These are phyloP conservation scores for Aspergillus oerlinghausenensis DNA, from an alignment of 2,329 filamentous ascomycete genomes.

Conservation along the genomic window DNA sequence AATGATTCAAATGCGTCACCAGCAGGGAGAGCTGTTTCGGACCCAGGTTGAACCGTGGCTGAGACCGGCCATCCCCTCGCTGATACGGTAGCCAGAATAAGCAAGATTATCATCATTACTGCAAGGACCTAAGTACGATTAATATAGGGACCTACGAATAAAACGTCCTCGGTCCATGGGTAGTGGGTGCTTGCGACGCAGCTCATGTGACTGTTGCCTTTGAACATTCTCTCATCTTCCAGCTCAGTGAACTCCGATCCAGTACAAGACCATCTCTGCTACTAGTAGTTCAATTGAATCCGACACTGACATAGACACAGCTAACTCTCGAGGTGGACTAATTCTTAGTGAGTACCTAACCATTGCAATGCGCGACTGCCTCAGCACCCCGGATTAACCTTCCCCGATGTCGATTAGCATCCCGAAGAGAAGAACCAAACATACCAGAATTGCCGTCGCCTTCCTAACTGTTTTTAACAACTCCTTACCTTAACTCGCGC, in stretches of 20 bases:
- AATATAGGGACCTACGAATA: not conserved
- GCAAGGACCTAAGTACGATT: not conserved
- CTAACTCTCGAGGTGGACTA: not conserved
- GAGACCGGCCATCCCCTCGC: not conserved
- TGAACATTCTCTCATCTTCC: not conserved
- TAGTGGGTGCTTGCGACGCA: not conserved
- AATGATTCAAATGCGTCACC: not conserved
- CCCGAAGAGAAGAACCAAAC: constrained; percentile 16
- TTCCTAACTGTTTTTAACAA: constrained; percentile 9
- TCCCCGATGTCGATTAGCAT: constrained; percentile 17
- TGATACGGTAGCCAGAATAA: not conserved
- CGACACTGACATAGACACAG: too few species aligned
- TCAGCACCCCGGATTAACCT: constrained; percentile 19
- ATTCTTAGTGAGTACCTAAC: not conserved
- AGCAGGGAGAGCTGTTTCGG: not conserved
- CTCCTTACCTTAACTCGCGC: constrained; percentile 3
- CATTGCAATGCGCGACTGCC: constrained; percentile 3
- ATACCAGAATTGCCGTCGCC: constrained; percentile 14
- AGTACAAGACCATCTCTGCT: not conserved
- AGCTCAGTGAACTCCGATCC: not conserved
- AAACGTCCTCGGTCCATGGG: not conserved
- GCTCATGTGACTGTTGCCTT: not conserved
- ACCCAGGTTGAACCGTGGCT: not conserved
- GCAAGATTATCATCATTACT: not conserved
- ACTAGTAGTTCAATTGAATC: not conserved